Evolutionary conservation across 257 asterid genomes (phyloP), one percentile per base, ranked within the genome.

Genomic region (Nicotiana sylvestris): DNA sequence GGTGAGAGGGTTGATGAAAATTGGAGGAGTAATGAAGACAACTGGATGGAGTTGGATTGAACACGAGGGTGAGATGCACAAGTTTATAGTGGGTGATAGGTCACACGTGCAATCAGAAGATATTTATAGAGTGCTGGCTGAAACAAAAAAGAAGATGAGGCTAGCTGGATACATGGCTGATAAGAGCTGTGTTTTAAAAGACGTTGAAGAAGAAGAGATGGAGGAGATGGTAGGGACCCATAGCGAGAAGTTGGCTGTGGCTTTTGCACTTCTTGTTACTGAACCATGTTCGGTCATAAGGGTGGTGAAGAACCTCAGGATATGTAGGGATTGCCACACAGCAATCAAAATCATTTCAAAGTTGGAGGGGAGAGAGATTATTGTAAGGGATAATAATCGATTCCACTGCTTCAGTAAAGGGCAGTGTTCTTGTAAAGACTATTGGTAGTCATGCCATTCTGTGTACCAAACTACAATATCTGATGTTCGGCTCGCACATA

Each of bases 201-300:
- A 92, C 21, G 93, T 92, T 8, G 95, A 91, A 85, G 97, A 90
- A 32, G 97, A 92, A 86, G 97, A 92, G 76, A 90, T 91, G 84
- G 93, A 91, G 68, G 93, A 90, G 82, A 89, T 89, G 93, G 85
- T 92, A 9, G 92, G 93, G 53, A 86, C 85, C 55, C 97, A 92
- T 68, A 88, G 95, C 10, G 96, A 91, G 83, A 91, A 89, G 76
- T 55, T 91, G 88, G 95, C 95, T 15, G 90, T 92, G 72, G 89
- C 94, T 67, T 91, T 92, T 57, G 84, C 89, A 49, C 55, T 92
- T 29, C 91, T 92, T 55, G 92, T 90, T 66, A 80, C 84, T 58
- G 90, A 86, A 30, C 89, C 90, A 8, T 88, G 92, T 49, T 53
- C 81, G 13, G 86, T 82, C 67, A 88, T 90, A 81, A 80, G 93